Conservation (phyloP, 2,329 filamentous ascomycete species). For the Cucurbitaria berberidis region DNA sequence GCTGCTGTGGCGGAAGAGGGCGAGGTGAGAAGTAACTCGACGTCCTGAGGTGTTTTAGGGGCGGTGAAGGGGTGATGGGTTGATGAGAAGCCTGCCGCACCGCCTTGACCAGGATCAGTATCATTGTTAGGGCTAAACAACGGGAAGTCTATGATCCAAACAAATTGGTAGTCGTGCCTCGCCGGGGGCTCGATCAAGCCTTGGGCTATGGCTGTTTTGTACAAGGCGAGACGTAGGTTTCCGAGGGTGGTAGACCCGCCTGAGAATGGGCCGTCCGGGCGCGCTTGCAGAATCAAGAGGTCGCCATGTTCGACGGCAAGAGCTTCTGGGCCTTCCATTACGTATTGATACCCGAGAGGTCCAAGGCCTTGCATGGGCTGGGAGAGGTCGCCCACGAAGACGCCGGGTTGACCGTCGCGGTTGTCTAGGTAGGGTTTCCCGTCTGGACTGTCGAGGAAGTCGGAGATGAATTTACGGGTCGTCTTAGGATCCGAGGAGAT, state of each 20-base stretch:
- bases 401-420: constrained; percentile 76
- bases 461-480: constrained; percentile 66
- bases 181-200: constrained; percentile 60
- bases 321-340: constrained; percentile 62
- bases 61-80: constrained; percentile 98
- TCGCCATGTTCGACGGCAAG: constrained; percentile 69
- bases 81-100: constrained; percentile 77
- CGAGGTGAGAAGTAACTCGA: constrained; percentile 74
- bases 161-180: constrained; percentile 66
- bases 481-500: constrained; percentile 60
- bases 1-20: constrained; percentile 78
- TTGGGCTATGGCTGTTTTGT: constrained; percentile 70
- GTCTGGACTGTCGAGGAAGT: constrained; percentile 73
- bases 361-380: constrained; percentile 79
- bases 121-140: constrained; percentile 79
- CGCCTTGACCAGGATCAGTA: constrained; percentile 78
- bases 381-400: constrained; percentile 75
- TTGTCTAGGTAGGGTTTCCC: constrained; percentile 68
- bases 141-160: constrained; percentile 91
- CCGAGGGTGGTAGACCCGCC: constrained; percentile 79
- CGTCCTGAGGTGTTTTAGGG: constrained; percentile 72
- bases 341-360: constrained; percentile 75
- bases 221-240: constrained; percentile 72
- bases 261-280: constrained; percentile 66
- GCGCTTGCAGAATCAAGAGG: constrained; percentile 80